Evolutionary conservation across 192 early-diverging fungal genomes (phyloP), one percentile per base, ranked within the genome.

Genomic region (Coemansia sp.): DNA sequence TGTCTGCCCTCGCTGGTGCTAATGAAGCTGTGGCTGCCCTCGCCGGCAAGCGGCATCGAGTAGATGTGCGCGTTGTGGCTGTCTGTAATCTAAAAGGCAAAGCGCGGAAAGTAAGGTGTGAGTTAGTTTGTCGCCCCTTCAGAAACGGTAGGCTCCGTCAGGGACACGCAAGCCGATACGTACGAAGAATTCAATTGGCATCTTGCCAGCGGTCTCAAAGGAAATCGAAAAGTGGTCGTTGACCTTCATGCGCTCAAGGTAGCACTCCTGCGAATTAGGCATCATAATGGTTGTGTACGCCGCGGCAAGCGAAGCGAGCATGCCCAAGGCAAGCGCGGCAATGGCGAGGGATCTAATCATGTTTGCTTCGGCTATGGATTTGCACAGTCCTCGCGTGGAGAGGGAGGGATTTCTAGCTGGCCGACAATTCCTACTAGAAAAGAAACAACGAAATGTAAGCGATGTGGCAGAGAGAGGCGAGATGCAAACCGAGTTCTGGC

Each of bases 271-370:
- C 54, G 79, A 63, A 36, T 69, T 59, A 20, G 65, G 63, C 41
- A 41, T 51, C 79, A 82, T 72, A 62, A 82, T 77, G n/a, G 74
- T 82, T 54, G 74, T 82, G 69, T 77, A 77, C 14, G 77, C 77
- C 7, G 71, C 67, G 39, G 77, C 68, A 42, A 67, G 60, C 53
- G 72, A 71, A 11, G 61, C 68, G 11, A 76, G 67, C 66, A 71
- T 38, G 67, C 62, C 64, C 58, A 76, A 63, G 20, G 54, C 63
- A 19, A 69, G 27, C 27, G 60, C 70, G 45, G 70, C 22, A 6
- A 62, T 57, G 42, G 67, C 69, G 56, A 72, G 51, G 9, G 45
- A 65, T 62, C 72, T 75, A 38, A 68, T 57, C 78, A 80, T 80
- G 31, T 49, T 40, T 41, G 36, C 41, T 43, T 64, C 29, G n/a